Evolutionary conservation across 2,329 filamentous ascomycete genomes (phyloP), one percentile per base, ranked within the genome.

Genomic region (Ceratocystis diversiconidia): DNA sequence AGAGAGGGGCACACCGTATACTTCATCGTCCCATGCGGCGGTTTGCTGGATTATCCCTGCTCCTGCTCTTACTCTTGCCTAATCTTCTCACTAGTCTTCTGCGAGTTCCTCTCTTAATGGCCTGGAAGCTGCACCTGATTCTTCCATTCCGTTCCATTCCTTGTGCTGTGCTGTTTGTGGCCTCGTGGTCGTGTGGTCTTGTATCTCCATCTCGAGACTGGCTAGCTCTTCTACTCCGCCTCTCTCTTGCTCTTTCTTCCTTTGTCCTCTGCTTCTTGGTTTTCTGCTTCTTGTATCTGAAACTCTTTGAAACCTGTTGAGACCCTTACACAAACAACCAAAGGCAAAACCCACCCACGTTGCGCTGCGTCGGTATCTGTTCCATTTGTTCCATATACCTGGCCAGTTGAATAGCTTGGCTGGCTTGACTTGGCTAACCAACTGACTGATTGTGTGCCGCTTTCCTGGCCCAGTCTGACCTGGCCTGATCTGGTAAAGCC

Each of bases 271-370:
- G n/a, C 36, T 50, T 22, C 46, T 50, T 22, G 22, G 46, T 22
- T 22, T 30, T 59, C 52, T 59, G 25, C n/a, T 32, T 59, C 28
- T 32, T 30, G 2, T 17, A 25, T 32, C 28, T 59, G 52, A 59
- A 32, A 59, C 52, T 25, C 28, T 30, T 59, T 59, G 52, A 59
- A 32, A 59, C 52, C 15, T 32, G 52, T 32, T 59, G 52, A 59
- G 52, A 59, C 52, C 52, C 52, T 59, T 59, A 59, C 52, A 59
- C 52, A 59, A 59, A 12, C 36, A 41, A 41, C 36, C 36, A 41
- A 41, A 41, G 36, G 52, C 52, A 59, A 32, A 59, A 32, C 19
- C 28, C 28, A 59, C 22, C 28, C 28, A 59, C 52, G 52, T 59
- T 59, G 52, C 52, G 25, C 25, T 57, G 52, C 52, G 52, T 36